Base-by-base conservation (phyloP, 768 basidiomycete genomes). In the Guyanaporus albipodus region DNA sequence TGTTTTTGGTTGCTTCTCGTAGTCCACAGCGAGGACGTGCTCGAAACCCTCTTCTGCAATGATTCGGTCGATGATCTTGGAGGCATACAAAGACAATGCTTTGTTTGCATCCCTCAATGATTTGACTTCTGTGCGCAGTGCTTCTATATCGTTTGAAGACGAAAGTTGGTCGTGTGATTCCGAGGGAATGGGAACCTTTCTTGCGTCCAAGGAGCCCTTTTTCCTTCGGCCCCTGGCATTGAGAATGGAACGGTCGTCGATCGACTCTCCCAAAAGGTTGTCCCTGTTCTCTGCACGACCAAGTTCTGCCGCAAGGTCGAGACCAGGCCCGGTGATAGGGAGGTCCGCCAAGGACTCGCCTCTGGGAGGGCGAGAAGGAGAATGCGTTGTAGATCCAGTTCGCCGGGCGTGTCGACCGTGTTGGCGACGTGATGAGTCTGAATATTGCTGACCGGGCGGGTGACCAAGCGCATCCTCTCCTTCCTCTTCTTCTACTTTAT, bases 61-160 rank as follows among this genome's bases (percentile, higher is more conserved):
- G 62, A 98, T 96, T 36, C 94, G 82, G 71, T 98, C 95, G 59
- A 98, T 89, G 55, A 98, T 98, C 75, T 97, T 98, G 37, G 91
- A 92, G 4, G 94, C 92, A 61, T 98, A 98, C 32, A 97, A 70
- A 15, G 91, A 91, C 11, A 98, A 73, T 1, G 94, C 94, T 66
- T 95, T 95, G 73, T 96, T 97, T 35, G 91, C 91, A 63, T 96
- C 94, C 64, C 87, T 89, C 67, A 98, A 79, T 24, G 83, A 84
- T 67, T 95, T 95, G 63, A 96, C 85, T 67, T 98, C 95, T 10
- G 71, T 78, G 28, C 85, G 77, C 43, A 98, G 68, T n/a, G 82
- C 77, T 34, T 88, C 84, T 53, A 89, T 66, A 55, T 91, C 87
- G 44, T 71, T 82, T 38, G 69, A 51, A 36, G 77, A 68, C 26